Evolutionary conservation across 495 filamentous ascomycete species (phyloP).

Genomic region (Thermochaetoides thermophila): DNA sequence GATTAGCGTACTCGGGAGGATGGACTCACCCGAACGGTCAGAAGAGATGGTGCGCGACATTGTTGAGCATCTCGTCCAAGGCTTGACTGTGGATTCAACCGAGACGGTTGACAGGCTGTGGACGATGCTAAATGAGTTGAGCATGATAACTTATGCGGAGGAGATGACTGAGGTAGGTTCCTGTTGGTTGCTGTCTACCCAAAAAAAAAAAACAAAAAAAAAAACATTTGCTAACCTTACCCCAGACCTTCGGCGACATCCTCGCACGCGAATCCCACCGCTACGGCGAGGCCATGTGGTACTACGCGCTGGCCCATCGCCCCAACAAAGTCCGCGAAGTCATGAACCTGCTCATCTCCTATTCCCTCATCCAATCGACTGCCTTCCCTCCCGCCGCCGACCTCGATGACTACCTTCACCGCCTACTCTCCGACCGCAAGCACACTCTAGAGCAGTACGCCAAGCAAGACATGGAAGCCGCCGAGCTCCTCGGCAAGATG

Average conservation of each 20-base stretch:
- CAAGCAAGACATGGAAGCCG: slow-evolving; percentile 56
- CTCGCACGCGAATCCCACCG: slow-evolving; percentile 49
- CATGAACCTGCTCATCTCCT: slow-evolving; percentile 71
- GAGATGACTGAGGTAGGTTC: slow-evolving; percentile 58
- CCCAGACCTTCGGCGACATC: slow-evolving; percentile 61
- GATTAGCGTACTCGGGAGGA: slow-evolving; percentile 56
- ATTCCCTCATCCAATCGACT: slow-evolving; percentile 68
- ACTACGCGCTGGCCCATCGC: slow-evolving; percentile 68
- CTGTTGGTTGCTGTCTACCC: too few species aligned
- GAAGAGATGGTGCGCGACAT: slow-evolving; percentile 46
- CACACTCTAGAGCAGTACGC: slow-evolving; percentile 49
- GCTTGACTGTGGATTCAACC: slow-evolving; percentile 47
- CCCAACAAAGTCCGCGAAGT: slow-evolving; percentile 63
- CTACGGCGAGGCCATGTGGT: slow-evolving; percentile 70
- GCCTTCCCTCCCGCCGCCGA: slow-evolving; percentile 53
- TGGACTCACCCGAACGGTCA: slow-evolving; percentile 49
- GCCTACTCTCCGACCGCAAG: slow-evolving; percentile 51
- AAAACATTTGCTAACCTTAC: slow-evolving; percentile 10
- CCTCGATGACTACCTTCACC: slow-evolving; percentile 51
- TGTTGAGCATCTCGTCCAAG: slow-evolving; percentile 42
- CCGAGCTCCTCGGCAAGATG: slow-evolving; percentile 61
- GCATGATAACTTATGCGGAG: slow-evolving; percentile 54
- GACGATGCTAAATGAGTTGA: slow-evolving; percentile 50
- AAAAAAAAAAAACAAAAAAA: background rate
- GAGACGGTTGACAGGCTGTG: slow-evolving; percentile 63